Evolutionary conservation across 352 stramenopile species (phyloP).

Genomic region (Hyaloperonospora arabidopsidis): DNA sequence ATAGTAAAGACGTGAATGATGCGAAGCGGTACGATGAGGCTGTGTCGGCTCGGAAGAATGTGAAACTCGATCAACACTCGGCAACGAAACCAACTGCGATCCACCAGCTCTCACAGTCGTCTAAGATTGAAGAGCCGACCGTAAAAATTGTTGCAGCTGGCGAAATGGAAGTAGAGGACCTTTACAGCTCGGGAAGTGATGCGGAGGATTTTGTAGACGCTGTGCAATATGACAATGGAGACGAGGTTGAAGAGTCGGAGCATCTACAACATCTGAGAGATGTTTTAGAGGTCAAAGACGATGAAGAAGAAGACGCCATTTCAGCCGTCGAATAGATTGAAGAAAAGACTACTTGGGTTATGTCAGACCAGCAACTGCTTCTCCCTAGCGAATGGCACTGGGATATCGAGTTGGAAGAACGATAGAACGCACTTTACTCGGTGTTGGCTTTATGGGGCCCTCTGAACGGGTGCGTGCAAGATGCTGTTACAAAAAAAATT

Average conservation of each 20-base stretch:
- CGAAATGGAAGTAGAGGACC: conserved; percentile 11
- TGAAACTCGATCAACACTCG: not conserved
- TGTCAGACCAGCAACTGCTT: conserved; percentile 16
- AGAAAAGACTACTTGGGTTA: conserved; percentile 16
- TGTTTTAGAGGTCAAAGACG: conserved; percentile 56
- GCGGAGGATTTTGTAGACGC: conserved; percentile 38
- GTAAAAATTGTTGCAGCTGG: not conserved
- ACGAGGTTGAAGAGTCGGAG: conserved; percentile 73
- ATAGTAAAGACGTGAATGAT: not conserved
- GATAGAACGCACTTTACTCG: conserved; percentile 40
- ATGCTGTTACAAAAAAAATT: conserved; percentile 20
- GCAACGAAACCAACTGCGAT: not conserved
- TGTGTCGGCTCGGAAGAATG: not conserved
- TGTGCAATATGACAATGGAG: conserved; percentile 33
- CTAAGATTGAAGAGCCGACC: not conserved
- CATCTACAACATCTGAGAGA: conserved; percentile 80
- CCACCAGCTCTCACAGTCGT: not conserved
- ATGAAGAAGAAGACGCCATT: conserved; percentile 19
- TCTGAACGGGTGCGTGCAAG: conserved; percentile 21
- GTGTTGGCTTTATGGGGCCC: conserved; percentile 21
- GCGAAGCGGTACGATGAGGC: not conserved
- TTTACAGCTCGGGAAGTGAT: conserved; percentile 28
- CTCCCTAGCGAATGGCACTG: conserved; percentile 51
- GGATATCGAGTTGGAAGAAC: conserved; percentile 50
- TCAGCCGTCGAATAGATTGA: conserved; percentile 23